Evolutionary conservation across 768 basidiomycete genomes (phyloP), one percentile per base, ranked within the genome.

Genomic region (Neoboletus subvelutipes): DNA sequence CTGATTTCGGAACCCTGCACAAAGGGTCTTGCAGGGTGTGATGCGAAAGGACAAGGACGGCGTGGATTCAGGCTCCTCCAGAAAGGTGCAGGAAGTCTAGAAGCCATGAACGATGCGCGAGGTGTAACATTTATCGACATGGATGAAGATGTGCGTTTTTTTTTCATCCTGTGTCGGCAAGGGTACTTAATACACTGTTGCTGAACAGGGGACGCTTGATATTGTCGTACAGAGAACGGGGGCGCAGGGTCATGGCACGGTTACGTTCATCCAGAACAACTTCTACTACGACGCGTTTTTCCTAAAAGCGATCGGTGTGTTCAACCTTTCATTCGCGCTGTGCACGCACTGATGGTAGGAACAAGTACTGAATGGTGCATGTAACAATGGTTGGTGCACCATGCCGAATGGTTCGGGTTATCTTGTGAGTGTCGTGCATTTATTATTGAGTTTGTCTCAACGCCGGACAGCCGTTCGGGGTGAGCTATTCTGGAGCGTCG

Each of bases 251-350:
- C 75, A 74, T 43, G 87, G 88, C 15, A 83, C 80, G 40, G 74
- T 92, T 18, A 66, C 84, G 5, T 96, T 99, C 67, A 77, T 99
- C 47, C 94, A 96, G 74, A 99, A 99, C 67, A 98, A 98, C 71
- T 92, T 95, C 66, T 98, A 96, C 66, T 94, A 94, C 67, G 97
- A 99, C 62, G 96, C 97, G 0, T 99, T 99, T 78, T 99, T 98
- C 83, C 79, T 98, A 51, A 98, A 98, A 68, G 93, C 97, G 3
- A 90, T 94, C 42, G 88, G 95, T 96, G 42, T 43, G 85, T 73
- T 24, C 11, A 52, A 15, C 9, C 7, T 40, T 24, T 24, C 18
- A 29, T 39, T 33, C 43, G 28, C 37, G 41, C 52, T 26, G 37
- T 34, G n/a, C 50, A 12, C 15, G 9, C 34, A 41, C 24, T 64